Conservation (phyloP, 345 rosid genomes). For the Camelina hispida region DNA sequence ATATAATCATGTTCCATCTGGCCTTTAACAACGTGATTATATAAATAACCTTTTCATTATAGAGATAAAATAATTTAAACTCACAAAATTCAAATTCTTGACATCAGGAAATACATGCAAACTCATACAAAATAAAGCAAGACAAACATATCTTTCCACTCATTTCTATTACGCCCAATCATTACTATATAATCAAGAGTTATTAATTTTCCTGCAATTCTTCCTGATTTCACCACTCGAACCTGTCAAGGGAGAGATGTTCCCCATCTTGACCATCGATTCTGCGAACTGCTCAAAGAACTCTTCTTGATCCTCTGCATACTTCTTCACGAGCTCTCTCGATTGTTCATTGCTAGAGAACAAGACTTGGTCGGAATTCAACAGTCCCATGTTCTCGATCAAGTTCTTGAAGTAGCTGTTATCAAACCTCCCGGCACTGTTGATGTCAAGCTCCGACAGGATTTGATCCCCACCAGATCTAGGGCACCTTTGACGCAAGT, state of each 20-base stretch:
- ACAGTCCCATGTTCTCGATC: slow-evolving; percentile 68
- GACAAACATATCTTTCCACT: background rate
- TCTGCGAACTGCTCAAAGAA: slow-evolving; percentile 78
- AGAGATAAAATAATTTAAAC: background rate
- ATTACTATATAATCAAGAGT: slow-evolving; percentile 39
- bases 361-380: slow-evolving; percentile 84
- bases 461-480: slow-evolving; percentile 69
- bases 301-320: slow-evolving; percentile 64
- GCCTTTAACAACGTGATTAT: background rate
- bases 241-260: slow-evolving; percentile 86
- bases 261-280: slow-evolving; percentile 92
- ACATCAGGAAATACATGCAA: background rate
- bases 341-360: slow-evolving; percentile 61
- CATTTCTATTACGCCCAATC: background rate
- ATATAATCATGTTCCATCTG: background rate
- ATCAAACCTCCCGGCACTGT: slow-evolving; percentile 69
- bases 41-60: background rate
- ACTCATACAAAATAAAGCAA: slow-evolving; percentile 5
- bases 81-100: background rate
- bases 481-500: slow-evolving; percentile 57
- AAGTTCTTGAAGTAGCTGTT: slow-evolving; percentile 84
- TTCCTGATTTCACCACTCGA: slow-evolving; percentile 75
- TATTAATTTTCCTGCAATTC: slow-evolving; percentile 76
- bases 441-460: slow-evolving; percentile 67
- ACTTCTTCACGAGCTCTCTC: slow-evolving; percentile 66